Evolutionary conservation across 805 yeast species (phyloP).

Genomic region (Schizosaccharomyces octosporus): DNA sequence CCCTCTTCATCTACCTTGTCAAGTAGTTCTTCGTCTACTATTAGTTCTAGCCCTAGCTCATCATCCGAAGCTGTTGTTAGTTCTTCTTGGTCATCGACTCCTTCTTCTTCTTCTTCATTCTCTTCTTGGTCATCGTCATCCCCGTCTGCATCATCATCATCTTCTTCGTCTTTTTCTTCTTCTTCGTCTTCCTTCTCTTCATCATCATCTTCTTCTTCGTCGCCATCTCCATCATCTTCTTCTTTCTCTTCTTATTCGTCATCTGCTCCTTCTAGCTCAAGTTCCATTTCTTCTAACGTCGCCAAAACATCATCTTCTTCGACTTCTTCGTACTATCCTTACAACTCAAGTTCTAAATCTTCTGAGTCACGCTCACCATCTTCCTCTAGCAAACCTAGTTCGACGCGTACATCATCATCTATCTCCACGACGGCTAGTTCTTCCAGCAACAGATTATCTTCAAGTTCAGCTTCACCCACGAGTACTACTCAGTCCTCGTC

Average conservation of each 20-base stretch:
- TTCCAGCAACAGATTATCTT: too few relatives aligned
- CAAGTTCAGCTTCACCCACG: too few relatives aligned
- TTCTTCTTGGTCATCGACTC: not conserved
- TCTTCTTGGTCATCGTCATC: not conserved
- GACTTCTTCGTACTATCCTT: not conserved
- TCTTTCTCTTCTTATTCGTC: not conserved
- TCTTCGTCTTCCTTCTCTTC: not conserved
- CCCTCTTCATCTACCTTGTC: slow-evolving; percentile 10
- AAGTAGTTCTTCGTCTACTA: slow-evolving; percentile 15
- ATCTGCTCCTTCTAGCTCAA: not conserved
- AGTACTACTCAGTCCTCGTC: too few relatives aligned
- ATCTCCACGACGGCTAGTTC: not conserved
- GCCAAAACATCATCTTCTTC: not conserved
- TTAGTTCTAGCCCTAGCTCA: slow-evolving; percentile 12
- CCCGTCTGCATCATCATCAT: not conserved
- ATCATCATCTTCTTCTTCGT: not conserved
- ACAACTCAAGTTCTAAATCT: not conserved
- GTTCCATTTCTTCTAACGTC: not conserved
- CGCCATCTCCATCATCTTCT: too few relatives aligned
- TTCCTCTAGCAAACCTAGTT: not conserved
- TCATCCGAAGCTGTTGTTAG: slow-evolving; percentile 12
- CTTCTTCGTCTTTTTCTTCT: not conserved
- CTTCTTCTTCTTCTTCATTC: not conserved
- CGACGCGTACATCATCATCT: not conserved
- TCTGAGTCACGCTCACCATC: not conserved